phyloP scores from a whole-genome alignment of 495 filamentous ascomycete genomes.

The Aspergillus diversus region DNA sequence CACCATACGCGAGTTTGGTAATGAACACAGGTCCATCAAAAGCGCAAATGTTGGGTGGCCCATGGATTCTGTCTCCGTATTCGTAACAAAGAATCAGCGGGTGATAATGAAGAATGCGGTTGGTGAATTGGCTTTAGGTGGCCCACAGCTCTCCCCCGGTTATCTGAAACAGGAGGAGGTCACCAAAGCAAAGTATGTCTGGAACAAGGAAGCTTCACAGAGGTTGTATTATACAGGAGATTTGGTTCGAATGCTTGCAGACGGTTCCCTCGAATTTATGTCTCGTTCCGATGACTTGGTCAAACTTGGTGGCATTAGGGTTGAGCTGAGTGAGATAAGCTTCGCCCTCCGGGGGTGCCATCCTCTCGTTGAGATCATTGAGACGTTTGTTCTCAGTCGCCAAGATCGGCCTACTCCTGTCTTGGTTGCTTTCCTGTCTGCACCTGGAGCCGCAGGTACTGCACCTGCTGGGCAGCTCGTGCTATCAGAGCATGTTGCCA shows the following conservation, averaged over 20 bases:
- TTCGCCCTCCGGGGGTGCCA: slow-evolving; percentile 38
- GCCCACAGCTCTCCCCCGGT: slow-evolving; percentile 44
- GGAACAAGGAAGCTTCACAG: slow-evolving; percentile 31
- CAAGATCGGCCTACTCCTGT: slow-evolving; percentile 37
- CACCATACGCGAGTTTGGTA: slow-evolving; percentile 39
- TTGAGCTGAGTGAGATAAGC: slow-evolving; percentile 44
- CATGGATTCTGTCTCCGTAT: slow-evolving; percentile 37
- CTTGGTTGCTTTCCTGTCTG: slow-evolving; percentile 39
- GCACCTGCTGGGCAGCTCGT: slow-evolving; percentile 14
- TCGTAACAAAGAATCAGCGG: slow-evolving; percentile 35
- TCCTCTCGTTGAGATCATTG: slow-evolving; percentile 33
- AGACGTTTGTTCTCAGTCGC: slow-evolving; percentile 32
- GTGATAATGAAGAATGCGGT: slow-evolving; percentile 42
- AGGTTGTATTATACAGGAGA: slow-evolving; percentile 57
- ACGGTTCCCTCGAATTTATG: slow-evolving; percentile 49
- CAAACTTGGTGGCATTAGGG: slow-evolving; percentile 42
- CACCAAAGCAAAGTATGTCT: slow-evolving; percentile 44
- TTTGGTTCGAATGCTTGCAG: slow-evolving; percentile 45
- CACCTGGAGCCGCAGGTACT: slow-evolving; percentile 20
- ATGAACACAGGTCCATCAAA: slow-evolving; percentile 30
- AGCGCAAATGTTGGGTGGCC: slow-evolving; percentile 44
- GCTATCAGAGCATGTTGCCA: slow-evolving; percentile 17
- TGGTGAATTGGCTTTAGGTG: slow-evolving; percentile 50
- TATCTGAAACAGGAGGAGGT: slow-evolving; percentile 50
- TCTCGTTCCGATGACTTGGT: slow-evolving; percentile 43